A percentile compares a stretch with the other conserved stretches of the same genome.
These are phyloP conservation scores for Spatholobus suberectus DNA, from an alignment of 306 rosid genomes.

Conservation along the genomic window DNA sequence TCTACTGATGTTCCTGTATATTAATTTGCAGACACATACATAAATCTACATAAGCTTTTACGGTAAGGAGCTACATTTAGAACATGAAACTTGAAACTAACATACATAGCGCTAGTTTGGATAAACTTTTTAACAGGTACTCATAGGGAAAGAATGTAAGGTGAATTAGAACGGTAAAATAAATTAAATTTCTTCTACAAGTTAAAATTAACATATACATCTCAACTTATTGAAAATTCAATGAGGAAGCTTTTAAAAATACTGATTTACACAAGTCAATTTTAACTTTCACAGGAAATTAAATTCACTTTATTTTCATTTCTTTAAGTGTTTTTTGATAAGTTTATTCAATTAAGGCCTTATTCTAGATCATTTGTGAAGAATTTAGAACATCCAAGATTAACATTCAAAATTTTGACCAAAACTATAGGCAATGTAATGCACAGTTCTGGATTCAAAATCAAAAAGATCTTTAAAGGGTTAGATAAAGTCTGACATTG, in stretches of 20 bases:
- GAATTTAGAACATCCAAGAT: not conserved
- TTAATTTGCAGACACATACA: not conserved
- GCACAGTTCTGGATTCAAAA: conserved; percentile 3
- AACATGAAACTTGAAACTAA: not conserved
- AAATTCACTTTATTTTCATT: too few species aligned
- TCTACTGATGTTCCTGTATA: conserved; percentile 80
- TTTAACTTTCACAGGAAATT: too few species aligned
- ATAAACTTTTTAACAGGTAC: not conserved
- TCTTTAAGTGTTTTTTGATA: too few species aligned
- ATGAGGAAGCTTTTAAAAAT: not conserved
- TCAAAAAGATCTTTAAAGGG: not conserved
- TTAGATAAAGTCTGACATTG: not conserved
- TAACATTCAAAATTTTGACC: not conserved
- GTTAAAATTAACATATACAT: not conserved
- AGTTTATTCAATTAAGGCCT: not conserved
- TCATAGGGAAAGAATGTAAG: not conserved
- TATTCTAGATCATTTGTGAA: conserved; percentile 10
- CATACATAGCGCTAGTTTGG: not conserved
- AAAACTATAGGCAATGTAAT: not conserved
- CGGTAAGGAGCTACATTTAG: not conserved
- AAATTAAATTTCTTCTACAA: not conserved
- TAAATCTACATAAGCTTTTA: not conserved
- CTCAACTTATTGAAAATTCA: not conserved
- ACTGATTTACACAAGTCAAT: not conserved
- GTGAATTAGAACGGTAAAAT: too few species aligned